phyloP scores from a whole-genome alignment of 1,139 yeast genomes.

The Candida frijolesensis region DNA sequence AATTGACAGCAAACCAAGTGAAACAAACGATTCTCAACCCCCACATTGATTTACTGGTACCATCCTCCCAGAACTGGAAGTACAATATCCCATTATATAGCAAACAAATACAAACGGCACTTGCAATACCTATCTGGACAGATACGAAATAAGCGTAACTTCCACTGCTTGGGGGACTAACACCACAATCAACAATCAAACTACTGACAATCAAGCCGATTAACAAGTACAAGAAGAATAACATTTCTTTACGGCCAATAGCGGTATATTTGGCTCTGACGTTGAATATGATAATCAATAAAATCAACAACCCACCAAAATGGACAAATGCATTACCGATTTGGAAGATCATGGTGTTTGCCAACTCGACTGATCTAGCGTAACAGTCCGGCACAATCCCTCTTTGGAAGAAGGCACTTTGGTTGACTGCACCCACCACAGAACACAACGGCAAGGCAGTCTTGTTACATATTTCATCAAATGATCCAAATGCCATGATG shows the following conservation, averaged over 20 bases:
- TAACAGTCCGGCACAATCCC: slow-evolving; percentile 82
- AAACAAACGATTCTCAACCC: slow-evolving; percentile 51
- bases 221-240: slow-evolving; percentile 66
- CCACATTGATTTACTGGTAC: slow-evolving; percentile 67
- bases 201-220: slow-evolving; percentile 62
- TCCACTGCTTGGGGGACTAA: slow-evolving; percentile 78
- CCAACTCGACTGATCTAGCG: slow-evolving; percentile 81
- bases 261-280: slow-evolving; percentile 88
- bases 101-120: slow-evolving; percentile 70
- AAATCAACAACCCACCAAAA: slow-evolving; percentile 66
- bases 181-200: slow-evolving; percentile 88
- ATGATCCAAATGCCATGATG: slow-evolving; percentile 66
- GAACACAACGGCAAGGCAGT: slow-evolving; percentile 82
- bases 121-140: slow-evolving; percentile 71
- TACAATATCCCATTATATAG: slow-evolving; percentile 77
- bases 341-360: slow-evolving; percentile 89
- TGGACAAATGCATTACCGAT: slow-evolving; percentile 89
- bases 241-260: slow-evolving; percentile 86
- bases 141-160: slow-evolving; percentile 84
- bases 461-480: slow-evolving; percentile 63
- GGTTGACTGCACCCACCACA: slow-evolving; percentile 48
- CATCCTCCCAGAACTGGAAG: slow-evolving; percentile 94
- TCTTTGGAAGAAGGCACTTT: slow-evolving; percentile 30
- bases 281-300: slow-evolving; percentile 74
- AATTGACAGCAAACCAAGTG: slow-evolving; percentile 62